Evolutionary conservation across 352 stramenopile species (phyloP).

Genomic region (Hyphochytrium catenoides): DNA sequence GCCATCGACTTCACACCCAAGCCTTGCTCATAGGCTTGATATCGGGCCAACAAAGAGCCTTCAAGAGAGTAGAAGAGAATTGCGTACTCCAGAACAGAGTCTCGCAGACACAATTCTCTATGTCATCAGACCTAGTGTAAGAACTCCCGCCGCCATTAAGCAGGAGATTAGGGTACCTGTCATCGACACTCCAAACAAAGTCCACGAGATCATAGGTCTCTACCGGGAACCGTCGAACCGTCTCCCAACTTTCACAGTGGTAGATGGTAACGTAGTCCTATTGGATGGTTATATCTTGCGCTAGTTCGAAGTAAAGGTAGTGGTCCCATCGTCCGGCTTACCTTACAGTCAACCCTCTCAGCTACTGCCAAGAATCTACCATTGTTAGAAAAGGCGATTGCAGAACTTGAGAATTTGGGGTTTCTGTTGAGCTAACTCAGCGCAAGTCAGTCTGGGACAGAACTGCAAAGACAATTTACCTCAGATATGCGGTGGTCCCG

Average conservation of each 20-base stretch:
- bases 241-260: slow-evolving; percentile 36
- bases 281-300: neutral
- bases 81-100: slow-evolving; percentile 40
- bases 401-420: slow-evolving; percentile 34
- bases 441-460: too few species aligned
- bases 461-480: too few species aligned
- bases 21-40: slow-evolving; percentile 50
- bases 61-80: slow-evolving; percentile 37
- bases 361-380: slow-evolving; percentile 27
- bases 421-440: slow-evolving; percentile 29
- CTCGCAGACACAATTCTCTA: slow-evolving; percentile 13
- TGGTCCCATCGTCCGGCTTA: slow-evolving; percentile 5
- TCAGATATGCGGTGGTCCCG: too few species aligned
- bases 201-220: slow-evolving; percentile 54
- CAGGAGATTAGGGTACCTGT: slow-evolving; percentile 16
- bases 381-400: slow-evolving; percentile 31
- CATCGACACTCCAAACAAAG: slow-evolving; percentile 32
- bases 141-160: neutral
- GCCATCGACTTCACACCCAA: slow-evolving; percentile 34
- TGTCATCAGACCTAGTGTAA: slow-evolving; percentile 1
- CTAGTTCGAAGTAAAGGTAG: neutral
- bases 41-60: slow-evolving; percentile 29
- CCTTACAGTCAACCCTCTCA: slow-evolving; percentile 48
- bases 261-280: slow-evolving; percentile 50
- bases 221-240: slow-evolving; percentile 31